Percentiles rank a stretch among this genome's conserved stretches.
phyloP scores from a whole-genome alignment of 2,329 filamentous ascomycete species.

The Colletotrichum sp. region DNA sequence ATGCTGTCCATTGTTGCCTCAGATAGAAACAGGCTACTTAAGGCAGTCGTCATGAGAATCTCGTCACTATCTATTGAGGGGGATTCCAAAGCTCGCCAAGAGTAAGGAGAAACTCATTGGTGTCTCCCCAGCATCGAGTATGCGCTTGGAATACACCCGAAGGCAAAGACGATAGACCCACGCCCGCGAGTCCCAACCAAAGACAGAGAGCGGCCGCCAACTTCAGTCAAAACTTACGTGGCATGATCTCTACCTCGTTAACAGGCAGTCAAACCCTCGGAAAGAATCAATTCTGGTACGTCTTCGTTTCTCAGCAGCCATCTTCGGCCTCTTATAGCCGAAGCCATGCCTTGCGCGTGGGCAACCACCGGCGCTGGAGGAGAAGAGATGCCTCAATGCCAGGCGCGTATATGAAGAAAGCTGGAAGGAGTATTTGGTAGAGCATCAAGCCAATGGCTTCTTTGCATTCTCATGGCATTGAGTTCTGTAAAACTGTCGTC shows the following conservation, averaged over 20 bases:
- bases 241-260: background rate
- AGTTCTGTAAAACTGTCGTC: too few species aligned
- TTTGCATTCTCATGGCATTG: too few species aligned
- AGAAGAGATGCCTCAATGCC: too few species aligned
- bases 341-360: background rate
- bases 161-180: background rate
- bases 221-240: accelerated
- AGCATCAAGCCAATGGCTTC: too few species aligned
- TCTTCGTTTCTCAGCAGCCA: background rate
- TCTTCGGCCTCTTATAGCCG: background rate
- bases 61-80: too few species aligned
- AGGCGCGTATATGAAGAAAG: too few species aligned
- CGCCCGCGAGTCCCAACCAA: background rate
- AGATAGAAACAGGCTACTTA: too few species aligned
- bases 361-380: too few species aligned
- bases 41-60: too few species aligned
- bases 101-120: accelerated
- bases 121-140: accelerated
- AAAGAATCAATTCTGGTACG: background rate
- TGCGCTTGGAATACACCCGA: accelerated
- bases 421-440: too few species aligned
- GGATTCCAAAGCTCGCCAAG: accelerated
- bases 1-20: too few species aligned
- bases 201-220: background rate
- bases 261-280: accelerated